A percentile compares a stretch with the other conserved stretches of the same genome.
Conservation (phyloP, 805 yeast species). For the Metschnikowia kofuensis region DNA sequence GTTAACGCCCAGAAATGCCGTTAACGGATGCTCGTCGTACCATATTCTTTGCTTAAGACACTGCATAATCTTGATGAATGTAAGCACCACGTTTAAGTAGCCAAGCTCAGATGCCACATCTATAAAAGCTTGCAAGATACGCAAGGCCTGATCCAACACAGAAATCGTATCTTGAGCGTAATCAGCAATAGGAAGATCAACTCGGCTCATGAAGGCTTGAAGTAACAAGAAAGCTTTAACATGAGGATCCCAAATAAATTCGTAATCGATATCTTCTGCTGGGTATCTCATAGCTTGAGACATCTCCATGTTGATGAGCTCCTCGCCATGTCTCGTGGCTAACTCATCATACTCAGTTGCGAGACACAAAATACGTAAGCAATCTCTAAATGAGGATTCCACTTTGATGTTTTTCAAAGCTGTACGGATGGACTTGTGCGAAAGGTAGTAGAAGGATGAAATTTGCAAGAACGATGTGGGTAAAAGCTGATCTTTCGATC, state of each 20-base stretch:
- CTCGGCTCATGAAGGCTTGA: conserved; percentile 68
- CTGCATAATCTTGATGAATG: conserved; percentile 69
- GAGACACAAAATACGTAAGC: conserved; percentile 57
- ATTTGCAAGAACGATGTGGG: conserved; percentile 84
- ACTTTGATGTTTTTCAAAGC: conserved; percentile 10
- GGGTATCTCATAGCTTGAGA: conserved; percentile 59
- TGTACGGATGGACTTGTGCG: conserved; percentile 82
- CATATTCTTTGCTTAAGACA: conserved; percentile 86
- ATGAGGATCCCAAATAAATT: conserved; percentile 83
- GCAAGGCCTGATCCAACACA: conserved; percentile 88
- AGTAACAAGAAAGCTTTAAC: conserved; percentile 70
- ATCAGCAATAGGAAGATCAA: conserved; percentile 90
- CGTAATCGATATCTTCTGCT: conserved; percentile 54
- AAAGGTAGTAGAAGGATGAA: conserved; percentile 87
- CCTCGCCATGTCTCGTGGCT: conserved; percentile 91
- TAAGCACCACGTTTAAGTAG: conserved; percentile 56
- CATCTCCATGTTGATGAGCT: conserved; percentile 55
- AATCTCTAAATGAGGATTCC: conserved; percentile 49
- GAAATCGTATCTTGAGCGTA: conserved; percentile 91
- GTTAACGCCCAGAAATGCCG: conserved; percentile 49
- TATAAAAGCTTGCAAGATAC: conserved; percentile 88
- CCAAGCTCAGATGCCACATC: conserved; percentile 89
- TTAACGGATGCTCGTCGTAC: conserved; percentile 74
- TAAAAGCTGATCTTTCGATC: conserved; percentile 46
- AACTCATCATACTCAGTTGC: conserved; percentile 83